Percentiles rank a stretch among this genome's conserved stretches.
These are phyloP conservation scores for Fonsecaea multimorphosa DNA, from an alignment of 2,329 filamentous ascomycete species.

Conservation along the genomic window DNA sequence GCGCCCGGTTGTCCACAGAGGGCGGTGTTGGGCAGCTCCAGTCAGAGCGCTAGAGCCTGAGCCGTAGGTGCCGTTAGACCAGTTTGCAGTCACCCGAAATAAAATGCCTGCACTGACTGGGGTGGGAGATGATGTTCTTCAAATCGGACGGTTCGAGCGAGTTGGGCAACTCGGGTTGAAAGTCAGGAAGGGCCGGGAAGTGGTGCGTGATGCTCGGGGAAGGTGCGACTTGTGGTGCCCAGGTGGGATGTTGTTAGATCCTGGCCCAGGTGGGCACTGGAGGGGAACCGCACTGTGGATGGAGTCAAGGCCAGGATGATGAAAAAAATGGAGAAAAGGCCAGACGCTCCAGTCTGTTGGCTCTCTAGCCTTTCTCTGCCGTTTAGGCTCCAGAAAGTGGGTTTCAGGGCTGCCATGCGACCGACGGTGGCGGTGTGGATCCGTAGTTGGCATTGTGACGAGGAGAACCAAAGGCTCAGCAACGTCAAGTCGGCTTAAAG, in stretches of 20 bases:
- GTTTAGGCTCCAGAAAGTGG: constrained; percentile 21
- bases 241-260: constrained; percentile 18
- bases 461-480: not conserved
- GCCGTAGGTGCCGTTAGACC: constrained; percentile 34
- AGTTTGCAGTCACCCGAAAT: constrained; percentile 32
- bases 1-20: constrained; percentile 33
- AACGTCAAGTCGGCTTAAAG: not conserved
- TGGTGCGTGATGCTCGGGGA: constrained; percentile 16
- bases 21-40: constrained; percentile 34
- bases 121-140: constrained; percentile 20
- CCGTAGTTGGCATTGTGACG: constrained; percentile 22
- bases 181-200: constrained; percentile 19
- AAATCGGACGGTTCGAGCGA: not conserved
- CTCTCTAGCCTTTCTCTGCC: constrained; percentile 13
- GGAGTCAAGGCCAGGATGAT: constrained; percentile 11
- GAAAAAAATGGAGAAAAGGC: constrained; percentile 20
- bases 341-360: constrained; percentile 16
- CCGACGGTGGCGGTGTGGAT: constrained; percentile 34
- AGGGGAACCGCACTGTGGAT: constrained; percentile 16
- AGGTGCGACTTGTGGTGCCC: constrained; percentile 3
- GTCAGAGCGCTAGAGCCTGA: constrained; percentile 35
- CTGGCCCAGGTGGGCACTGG: constrained; percentile 12
- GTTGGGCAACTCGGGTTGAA: constrained; percentile 12
- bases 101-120: constrained; percentile 27
- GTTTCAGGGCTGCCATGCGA: constrained; percentile 37